Evolutionary conservation across 164 flowering plant genomes (phyloP), one percentile per base, ranked within the genome.

Genomic region (Aristolochia contorta): DNA sequence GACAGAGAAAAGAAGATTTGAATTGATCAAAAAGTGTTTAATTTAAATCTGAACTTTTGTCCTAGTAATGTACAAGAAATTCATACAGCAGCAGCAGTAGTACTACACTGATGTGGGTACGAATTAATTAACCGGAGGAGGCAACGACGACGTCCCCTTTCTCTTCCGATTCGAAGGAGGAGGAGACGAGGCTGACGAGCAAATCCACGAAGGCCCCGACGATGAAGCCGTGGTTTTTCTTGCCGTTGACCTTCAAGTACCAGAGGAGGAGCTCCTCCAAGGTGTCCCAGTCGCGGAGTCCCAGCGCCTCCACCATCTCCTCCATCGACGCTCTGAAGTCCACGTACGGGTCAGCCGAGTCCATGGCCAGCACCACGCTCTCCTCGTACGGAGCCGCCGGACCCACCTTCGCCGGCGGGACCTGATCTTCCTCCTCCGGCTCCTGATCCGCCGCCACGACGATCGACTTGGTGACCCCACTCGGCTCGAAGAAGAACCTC

Each of bases 261-360:
- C 87, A 85, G 18, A 70, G 58, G 50, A 90, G 57, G 20, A 90
- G 76, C 77, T 84, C 86, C 63, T 87, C 84, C 55, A 90, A 76
- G 61, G 70, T 64, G 1, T 79, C 81, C 97, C 91, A 90, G 12
- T 84, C 84, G 56, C 74, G 80, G 57, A 85, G 47, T 21, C 77
- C 89, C 63, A 80, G 79, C 48, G 84, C 88, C 70, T 84, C 85
- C 69, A 83, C 89, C 94, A 88, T 88, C 63, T 91, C 96, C 67
- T 79, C 80, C 97, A 91, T 91, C 2, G 97, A 91, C 33, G 60
- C 68, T 71, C 77, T 70, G 56, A 91, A 91, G 69, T 91, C 97
- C 63, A 50, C 51, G 57, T 73, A 80, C 6, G 97, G 97, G 48
- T 91, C 81, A 10, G 57, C 62, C 0, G 97, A 91, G 20, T 86